These are phyloP conservation scores for Fermentozyma sake DNA, from an alignment of 1,139 yeast genomes.

Conservation along the genomic window DNA sequence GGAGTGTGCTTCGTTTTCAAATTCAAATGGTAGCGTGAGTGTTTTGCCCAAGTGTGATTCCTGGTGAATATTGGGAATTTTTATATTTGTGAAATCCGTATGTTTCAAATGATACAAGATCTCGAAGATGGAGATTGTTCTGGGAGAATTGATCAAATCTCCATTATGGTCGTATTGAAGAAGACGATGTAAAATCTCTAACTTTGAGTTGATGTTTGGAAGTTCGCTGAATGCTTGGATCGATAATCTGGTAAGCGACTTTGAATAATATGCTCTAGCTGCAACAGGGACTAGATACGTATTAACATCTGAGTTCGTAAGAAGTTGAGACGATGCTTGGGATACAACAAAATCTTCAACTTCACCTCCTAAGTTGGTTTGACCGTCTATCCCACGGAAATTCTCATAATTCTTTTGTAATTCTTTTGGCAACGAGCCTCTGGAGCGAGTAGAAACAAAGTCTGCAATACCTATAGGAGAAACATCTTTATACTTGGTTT, in stretches of 20 bases:
- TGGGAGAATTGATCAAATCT: conserved; percentile 33
- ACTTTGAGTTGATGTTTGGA: conserved; percentile 22
- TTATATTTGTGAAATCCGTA: conserved; percentile 16
- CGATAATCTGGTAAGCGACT: conserved; percentile 25
- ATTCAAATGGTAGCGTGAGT: conserved; percentile 6
- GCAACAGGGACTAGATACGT: conserved; percentile 34
- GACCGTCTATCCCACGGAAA: background rate
- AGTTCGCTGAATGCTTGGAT: conserved; percentile 17
- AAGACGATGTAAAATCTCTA: conserved; percentile 51
- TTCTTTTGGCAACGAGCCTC: conserved; percentile 19
- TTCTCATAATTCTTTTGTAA: conserved; percentile 6
- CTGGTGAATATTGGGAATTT: conserved; percentile 20
- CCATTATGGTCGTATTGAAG: conserved; percentile 47
- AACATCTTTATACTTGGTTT: conserved; percentile 27
- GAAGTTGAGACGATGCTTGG: conserved; percentile 35
- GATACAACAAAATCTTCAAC: conserved; percentile 30
- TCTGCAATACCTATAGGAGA: conserved; percentile 42
- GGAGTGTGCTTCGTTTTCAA: conserved; percentile 12
- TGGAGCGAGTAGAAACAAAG: conserved; percentile 24
- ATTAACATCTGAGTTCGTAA: conserved; percentile 32
- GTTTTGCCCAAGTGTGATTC: conserved; percentile 13
- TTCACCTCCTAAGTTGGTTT: conserved; percentile 4
- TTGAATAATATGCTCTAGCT: conserved; percentile 31
- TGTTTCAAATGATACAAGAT: conserved; percentile 31
- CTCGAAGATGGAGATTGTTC: conserved; percentile 48